Percentiles rank a stretch among this genome's conserved stretches.
Evolutionary conservation across 495 filamentous ascomycete species (phyloP).

Genomic region (Penicillium samsonianum): DNA sequence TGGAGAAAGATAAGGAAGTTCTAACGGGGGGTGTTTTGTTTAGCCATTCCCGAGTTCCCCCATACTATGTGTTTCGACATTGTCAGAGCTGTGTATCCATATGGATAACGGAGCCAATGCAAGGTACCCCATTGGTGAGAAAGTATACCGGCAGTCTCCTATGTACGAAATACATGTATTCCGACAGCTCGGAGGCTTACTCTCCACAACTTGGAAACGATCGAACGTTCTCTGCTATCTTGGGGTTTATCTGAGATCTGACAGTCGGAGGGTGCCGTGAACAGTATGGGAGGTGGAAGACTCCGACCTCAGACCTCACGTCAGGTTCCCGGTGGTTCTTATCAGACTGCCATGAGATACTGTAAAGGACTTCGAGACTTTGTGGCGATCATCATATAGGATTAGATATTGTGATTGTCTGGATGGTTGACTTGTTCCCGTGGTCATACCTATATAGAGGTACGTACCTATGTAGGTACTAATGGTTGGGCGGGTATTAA

Average conservation of each 20-base stretch:
- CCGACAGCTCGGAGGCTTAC: background rate
- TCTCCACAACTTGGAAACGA: background rate
- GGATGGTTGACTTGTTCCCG: background rate
- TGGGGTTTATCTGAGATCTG: constrained; percentile 9
- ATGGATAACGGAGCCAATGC: background rate
- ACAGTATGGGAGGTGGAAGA: constrained; percentile 6
- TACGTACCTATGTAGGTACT: too few relatives aligned
- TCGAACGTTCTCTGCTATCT: constrained; percentile 6
- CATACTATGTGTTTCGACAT: background rate
- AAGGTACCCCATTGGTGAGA: background rate
- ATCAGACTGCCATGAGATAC: constrained; percentile 1
- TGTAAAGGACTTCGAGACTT: background rate
- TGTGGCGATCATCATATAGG: background rate
- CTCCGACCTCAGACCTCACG: constrained; percentile 1
- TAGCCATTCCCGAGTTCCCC: background rate
- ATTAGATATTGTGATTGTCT: constrained; percentile 3
- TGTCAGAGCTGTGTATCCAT: background rate
- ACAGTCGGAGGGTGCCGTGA: constrained; percentile 10
- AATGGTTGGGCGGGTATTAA: too few relatives aligned
- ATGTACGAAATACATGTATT: background rate
- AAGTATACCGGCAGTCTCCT: background rate
- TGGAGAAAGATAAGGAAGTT: background rate
- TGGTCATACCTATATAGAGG: background rate
- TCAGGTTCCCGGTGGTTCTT: background rate
- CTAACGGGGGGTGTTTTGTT: too few relatives aligned